Percentiles rank a stretch among this genome's conserved stretches.
phyloP scores from a whole-genome alignment of 202 grass and related monocot species.

The Cymbopogon flexuosus region DNA sequence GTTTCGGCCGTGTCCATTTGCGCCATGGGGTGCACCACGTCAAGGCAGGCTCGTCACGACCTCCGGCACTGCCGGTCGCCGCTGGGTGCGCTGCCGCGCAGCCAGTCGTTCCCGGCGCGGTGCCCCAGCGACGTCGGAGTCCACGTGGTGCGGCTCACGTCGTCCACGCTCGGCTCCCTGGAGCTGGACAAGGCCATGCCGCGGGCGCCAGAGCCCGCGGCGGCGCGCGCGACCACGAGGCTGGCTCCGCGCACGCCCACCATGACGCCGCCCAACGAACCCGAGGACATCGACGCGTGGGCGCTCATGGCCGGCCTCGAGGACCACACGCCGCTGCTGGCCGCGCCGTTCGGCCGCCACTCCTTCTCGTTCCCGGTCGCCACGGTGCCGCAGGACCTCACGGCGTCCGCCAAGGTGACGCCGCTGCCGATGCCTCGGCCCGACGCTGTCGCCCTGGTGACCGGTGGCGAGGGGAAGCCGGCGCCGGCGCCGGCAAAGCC shows the following conservation, averaged over 20 bases:
- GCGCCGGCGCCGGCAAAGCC: background rate
- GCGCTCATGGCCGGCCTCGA: constrained; percentile 83
- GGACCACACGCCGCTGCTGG: constrained; percentile 45
- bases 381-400: constrained; percentile 31
- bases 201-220: constrained; percentile 9
- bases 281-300: constrained; percentile 75
- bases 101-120: constrained; percentile 42
- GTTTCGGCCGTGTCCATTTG: background rate
- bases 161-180: constrained; percentile 65
- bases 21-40: constrained; percentile 86
- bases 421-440: constrained; percentile 46
- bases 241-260: constrained; percentile 57
- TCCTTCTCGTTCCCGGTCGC: constrained; percentile 81
- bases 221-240: constrained; percentile 33
- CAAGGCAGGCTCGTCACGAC: constrained; percentile 68
- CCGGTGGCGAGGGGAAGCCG: background rate
- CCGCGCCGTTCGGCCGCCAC: constrained; percentile 46
- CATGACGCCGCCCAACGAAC: constrained; percentile 90
- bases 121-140: constrained; percentile 25
- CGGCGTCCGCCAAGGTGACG: constrained; percentile 55
- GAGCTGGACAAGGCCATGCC: constrained; percentile 37
- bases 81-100: constrained; percentile 36
- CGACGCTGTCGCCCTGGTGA: background rate
- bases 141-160: constrained; percentile 60
- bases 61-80: constrained; percentile 53